These are phyloP conservation scores for Ascochyta koolunga DNA, from an alignment of 2,329 filamentous ascomycete genomes.

Conservation along the genomic window DNA sequence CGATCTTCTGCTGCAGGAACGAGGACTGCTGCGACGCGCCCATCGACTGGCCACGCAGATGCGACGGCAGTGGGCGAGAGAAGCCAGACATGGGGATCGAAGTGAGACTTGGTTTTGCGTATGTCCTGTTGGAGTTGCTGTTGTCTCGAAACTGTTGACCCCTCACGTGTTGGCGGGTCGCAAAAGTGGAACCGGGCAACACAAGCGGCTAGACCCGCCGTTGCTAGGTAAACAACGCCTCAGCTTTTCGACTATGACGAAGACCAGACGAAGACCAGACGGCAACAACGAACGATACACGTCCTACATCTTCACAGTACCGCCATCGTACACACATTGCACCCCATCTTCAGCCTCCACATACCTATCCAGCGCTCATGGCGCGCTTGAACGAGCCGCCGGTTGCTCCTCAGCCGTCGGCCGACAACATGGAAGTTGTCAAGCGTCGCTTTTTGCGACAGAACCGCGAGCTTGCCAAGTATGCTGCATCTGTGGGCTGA, in stretches of 20 bases:
- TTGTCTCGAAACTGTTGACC: slow-evolving; percentile 13
- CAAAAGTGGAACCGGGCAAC: slow-evolving; percentile 9
- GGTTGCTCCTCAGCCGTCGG: slow-evolving; percentile 52
- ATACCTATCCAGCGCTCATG: slow-evolving; percentile 63
- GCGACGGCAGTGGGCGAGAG: slow-evolving; percentile 61
- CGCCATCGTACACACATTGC: slow-evolving; percentile 13
- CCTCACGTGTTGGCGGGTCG: slow-evolving; percentile 31
- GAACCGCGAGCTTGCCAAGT: slow-evolving; percentile 79
- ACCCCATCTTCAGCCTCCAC: slow-evolving; percentile 39
- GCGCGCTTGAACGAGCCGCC: slow-evolving; percentile 80
- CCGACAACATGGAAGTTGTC: slow-evolving; percentile 70
- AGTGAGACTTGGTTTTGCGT: neutral
- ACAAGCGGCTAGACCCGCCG: slow-evolving; percentile 20
- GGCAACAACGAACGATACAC: slow-evolving; percentile 41
- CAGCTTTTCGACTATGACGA: slow-evolving; percentile 31
- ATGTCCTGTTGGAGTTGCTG: neutral
- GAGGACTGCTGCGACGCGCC: slow-evolving; percentile 66
- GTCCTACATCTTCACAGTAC: slow-evolving; percentile 17
- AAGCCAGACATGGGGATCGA: slow-evolving; percentile 46
- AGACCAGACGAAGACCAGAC: slow-evolving; percentile 31
- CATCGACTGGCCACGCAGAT: slow-evolving; percentile 62
- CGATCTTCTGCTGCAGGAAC: slow-evolving; percentile 74
- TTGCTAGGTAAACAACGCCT: slow-evolving; percentile 46
- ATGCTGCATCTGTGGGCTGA: neutral
- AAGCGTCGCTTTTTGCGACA: slow-evolving; percentile 80